Evolutionary conservation across 2,329 filamentous ascomycete genomes (phyloP).

Genomic region (Davidsoniella neocaledoniae): DNA sequence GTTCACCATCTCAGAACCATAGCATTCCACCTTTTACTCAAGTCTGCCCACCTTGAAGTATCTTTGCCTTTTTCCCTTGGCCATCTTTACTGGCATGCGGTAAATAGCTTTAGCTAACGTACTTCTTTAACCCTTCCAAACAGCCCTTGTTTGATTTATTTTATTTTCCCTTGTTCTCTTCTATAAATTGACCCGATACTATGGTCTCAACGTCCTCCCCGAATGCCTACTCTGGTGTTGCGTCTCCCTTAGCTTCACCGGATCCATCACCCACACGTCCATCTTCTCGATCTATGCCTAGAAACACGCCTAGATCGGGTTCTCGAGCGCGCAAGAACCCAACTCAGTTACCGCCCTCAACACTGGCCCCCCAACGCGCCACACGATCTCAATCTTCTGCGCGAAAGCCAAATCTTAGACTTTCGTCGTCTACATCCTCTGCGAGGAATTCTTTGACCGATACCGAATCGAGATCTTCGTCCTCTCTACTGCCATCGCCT

Average conservation of each 20-base stretch:
- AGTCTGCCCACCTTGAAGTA: too few relatives aligned
- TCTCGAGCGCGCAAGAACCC: slow-evolving; percentile 47
- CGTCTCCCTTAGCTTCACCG: slow-evolving; percentile 25
- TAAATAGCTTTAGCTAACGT: background rate
- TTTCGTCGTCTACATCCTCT: background rate
- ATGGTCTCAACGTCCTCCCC: slow-evolving; percentile 8
- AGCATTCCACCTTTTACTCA: too few relatives aligned
- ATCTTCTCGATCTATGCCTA: slow-evolving; percentile 21
- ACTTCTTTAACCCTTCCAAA: too few relatives aligned
- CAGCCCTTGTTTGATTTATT: background rate
- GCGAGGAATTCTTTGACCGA: slow-evolving; percentile 20
- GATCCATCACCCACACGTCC: slow-evolving; percentile 32
- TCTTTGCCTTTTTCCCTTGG: too few relatives aligned
- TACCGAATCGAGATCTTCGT: slow-evolving; percentile 32
- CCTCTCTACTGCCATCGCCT: background rate
- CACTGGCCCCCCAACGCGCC: slow-evolving; percentile 24
- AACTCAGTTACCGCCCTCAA: background rate
- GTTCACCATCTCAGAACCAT: background rate
- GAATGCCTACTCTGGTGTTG: slow-evolving; percentile 8
- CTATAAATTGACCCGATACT: background rate
- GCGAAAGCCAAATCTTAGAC: slow-evolving; percentile 27
- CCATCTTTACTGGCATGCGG: too few relatives aligned
- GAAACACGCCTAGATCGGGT: slow-evolving; percentile 20
- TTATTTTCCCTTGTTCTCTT: background rate
- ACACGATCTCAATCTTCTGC: slow-evolving; percentile 44